phyloP scores from a whole-genome alignment of 2,329 filamentous ascomycete genomes.

The Aureobasidium sp. region DNA sequence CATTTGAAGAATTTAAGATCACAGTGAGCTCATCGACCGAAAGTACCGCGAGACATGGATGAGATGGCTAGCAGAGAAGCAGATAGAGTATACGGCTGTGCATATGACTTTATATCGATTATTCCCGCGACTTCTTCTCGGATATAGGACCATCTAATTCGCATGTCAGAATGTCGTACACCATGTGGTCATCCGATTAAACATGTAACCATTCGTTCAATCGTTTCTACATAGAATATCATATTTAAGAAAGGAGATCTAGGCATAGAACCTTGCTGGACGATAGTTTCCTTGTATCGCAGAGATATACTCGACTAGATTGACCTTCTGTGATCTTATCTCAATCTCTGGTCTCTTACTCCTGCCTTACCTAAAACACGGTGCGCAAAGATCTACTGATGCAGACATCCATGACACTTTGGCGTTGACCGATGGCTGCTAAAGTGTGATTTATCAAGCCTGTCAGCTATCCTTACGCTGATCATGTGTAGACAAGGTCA shows the following conservation, averaged over 20 bases:
- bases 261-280: background rate
- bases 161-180: too few relatives aligned
- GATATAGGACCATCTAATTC: background rate
- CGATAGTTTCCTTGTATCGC: background rate
- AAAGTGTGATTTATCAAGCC: background rate
- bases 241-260: background rate
- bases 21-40: background rate
- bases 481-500: background rate
- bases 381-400: background rate
- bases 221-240: background rate
- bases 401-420: background rate
- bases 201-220: background rate
- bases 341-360: background rate
- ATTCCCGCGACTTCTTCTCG: background rate
- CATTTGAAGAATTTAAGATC: background rate
- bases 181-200: too few relatives aligned
- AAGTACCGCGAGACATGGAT: background rate
- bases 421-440: background rate
- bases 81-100: background rate
- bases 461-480: background rate
- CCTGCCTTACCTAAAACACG: background rate
- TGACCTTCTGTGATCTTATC: background rate
- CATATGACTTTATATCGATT: background rate
- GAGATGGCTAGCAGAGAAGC: background rate
- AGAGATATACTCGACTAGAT: background rate